Base-by-base conservation (phyloP, 1,284 basidiomycete species). In the Leccinum glutinopallens region DNA sequence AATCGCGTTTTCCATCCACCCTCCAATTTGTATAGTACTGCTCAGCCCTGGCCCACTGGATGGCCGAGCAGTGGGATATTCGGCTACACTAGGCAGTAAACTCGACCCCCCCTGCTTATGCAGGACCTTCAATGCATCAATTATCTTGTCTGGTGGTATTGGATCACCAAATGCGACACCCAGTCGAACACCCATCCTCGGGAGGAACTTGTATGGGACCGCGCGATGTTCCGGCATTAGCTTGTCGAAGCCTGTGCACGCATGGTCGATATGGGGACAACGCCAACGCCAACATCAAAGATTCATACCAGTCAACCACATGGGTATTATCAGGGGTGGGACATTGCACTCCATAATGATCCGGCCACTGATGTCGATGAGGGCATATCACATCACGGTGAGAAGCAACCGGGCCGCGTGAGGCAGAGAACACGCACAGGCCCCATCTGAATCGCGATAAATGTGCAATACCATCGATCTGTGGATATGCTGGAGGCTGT, bases 391-490 rank as follows among this genome's bases (percentile, higher is more conserved):
- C 25, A 9, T 9, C 5, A 51, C 17, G 13, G 19, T 62, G 59
- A 59, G 55, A 64, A 43, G 35, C 39, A 43, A 7, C 39, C 46
- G 37, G 41, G 55, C 54, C 32, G 43, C 61, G 65, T 39, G 41
- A 65, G 58, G 33, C 39, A 69, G 65, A 70, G 65, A 60, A 65
- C 32, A 91, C 92, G 76, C 75, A 94, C 89, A 98, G 83, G 64
- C 97, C 97, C 97, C 97, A 99, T 81, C 97, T 97, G 79, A 99
- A 98, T 56, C 93, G 82, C 6, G 90, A 82, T 66, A 98, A 76
- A 53, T 81, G 79, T 9, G 83, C 78, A 17, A 78, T 70, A 2
- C 74, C 76, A 54, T 75, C 71, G 49, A 79, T 77, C 56, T 71
- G 75, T 35, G 73, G 80, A 72, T 91, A 88, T 9, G 82, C 78